Conservation (phyloP, 2,329 filamentous ascomycete genomes). For the Colletotrichum tropicicola region DNA sequence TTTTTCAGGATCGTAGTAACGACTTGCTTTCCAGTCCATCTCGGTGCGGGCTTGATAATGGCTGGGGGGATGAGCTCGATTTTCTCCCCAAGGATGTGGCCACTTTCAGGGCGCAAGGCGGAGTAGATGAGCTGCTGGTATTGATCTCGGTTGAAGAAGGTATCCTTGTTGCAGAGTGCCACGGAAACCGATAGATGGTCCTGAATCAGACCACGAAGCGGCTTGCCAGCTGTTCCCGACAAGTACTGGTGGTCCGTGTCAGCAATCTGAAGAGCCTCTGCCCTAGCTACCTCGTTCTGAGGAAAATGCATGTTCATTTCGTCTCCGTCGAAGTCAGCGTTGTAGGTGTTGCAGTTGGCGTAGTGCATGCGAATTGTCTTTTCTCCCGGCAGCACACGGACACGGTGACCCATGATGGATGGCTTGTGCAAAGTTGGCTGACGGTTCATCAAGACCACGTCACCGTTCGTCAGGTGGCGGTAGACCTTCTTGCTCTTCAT, state of each 20-base stretch:
- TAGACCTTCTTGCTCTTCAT: conserved; percentile 95
- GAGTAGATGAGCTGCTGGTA: conserved; percentile 96
- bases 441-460: conserved; percentile 98
- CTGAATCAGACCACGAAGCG: conserved; percentile 94
- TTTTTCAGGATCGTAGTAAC: conserved; percentile 94
- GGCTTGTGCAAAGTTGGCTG: conserved; percentile 98
- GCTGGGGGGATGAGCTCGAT: conserved; percentile 85
- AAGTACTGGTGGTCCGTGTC: conserved; percentile 98
- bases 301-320: conserved; percentile 99
- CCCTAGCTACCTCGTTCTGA: conserved; percentile 92
- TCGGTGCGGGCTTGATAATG: conserved; percentile 78
- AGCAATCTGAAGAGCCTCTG: conserved; percentile 91
- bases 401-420: conserved; percentile 98
- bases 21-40: conserved; percentile 97
- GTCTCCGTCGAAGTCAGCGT: conserved; percentile 98
- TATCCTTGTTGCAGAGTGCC: conserved; percentile 88
- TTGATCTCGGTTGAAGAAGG: conserved; percentile 85
- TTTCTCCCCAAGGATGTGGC: conserved; percentile 83
- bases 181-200: conserved; percentile 97
- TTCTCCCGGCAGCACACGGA: conserved; percentile 89
- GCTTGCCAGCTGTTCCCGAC: conserved; percentile 91
- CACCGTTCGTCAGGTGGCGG: conserved; percentile 93
- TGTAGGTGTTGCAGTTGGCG: conserved; percentile 99
- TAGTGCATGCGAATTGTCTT: conserved; percentile 99
- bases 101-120: conserved; percentile 87